phyloP scores from a whole-genome alignment of 2,329 filamentous ascomycete species.

The Diaporthe batatas region DNA sequence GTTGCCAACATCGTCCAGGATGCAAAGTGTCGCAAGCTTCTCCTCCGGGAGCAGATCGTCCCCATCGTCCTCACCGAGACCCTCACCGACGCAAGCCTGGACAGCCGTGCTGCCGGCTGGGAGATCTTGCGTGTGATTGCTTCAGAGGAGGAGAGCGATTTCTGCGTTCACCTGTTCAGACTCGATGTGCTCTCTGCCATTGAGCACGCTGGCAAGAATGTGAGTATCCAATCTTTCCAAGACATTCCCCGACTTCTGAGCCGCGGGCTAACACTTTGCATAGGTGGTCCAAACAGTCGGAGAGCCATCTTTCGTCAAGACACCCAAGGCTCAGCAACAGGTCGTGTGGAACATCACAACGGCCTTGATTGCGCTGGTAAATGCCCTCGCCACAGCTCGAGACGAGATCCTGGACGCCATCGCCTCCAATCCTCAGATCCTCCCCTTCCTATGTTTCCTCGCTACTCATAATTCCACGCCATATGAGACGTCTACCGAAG shows the following conservation, averaged over 20 bases:
- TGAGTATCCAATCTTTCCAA: slow-evolving; percentile 25
- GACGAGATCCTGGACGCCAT: slow-evolving; percentile 72
- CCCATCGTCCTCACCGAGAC: slow-evolving; percentile 74
- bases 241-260: slow-evolving; percentile 19
- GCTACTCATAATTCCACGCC: slow-evolving; percentile 57
- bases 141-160: slow-evolving; percentile 74
- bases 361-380: slow-evolving; percentile 66
- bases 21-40: slow-evolving; percentile 71
- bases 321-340: slow-evolving; percentile 66
- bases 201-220: slow-evolving; percentile 40
- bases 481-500: slow-evolving; percentile 60
- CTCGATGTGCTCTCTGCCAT: slow-evolving; percentile 73
- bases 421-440: slow-evolving; percentile 61
- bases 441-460: slow-evolving; percentile 68
- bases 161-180: slow-evolving; percentile 74
- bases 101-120: slow-evolving; percentile 77
- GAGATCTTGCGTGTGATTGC: slow-evolving; percentile 73
- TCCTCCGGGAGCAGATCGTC: slow-evolving; percentile 76
- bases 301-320: slow-evolving; percentile 59
- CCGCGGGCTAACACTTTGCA: slow-evolving; percentile 21
- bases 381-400: slow-evolving; percentile 68
- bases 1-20: slow-evolving; percentile 74
- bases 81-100: slow-evolving; percentile 72
- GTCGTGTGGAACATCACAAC: slow-evolving; percentile 67
- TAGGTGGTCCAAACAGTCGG: slow-evolving; percentile 47